Conservation (phyloP, 306 rosid genomes). For the Fragaria nilgerrensis region DNA sequence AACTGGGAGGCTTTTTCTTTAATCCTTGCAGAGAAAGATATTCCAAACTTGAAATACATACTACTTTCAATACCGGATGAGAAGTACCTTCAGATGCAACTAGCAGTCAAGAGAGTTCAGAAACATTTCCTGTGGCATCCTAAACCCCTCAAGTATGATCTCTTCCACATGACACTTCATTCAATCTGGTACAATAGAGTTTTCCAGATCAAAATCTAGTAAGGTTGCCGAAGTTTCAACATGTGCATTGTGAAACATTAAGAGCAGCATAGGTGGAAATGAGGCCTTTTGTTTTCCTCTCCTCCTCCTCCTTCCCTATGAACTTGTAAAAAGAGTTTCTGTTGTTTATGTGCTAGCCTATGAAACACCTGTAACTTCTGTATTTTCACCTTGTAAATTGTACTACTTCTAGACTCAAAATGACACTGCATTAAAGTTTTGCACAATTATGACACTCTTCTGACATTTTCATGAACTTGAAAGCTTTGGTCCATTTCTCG, state of each 20-base stretch:
- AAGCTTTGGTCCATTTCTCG: not conserved
- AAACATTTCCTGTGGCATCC: constrained; percentile 90
- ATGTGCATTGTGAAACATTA: not conserved
- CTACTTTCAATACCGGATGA: constrained; percentile 64
- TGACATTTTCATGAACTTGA: not conserved
- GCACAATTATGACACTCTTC: not conserved
- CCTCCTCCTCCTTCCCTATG: not conserved
- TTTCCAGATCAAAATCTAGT: constrained; percentile 66
- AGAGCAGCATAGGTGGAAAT: not conserved
- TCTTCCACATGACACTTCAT: constrained; percentile 94
- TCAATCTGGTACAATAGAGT: constrained; percentile 93
- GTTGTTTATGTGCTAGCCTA: not conserved
- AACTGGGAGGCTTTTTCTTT: constrained; percentile 85
- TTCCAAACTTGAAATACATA: constrained; percentile 67
- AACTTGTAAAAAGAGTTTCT: not conserved
- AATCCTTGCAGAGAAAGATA: constrained; percentile 77
- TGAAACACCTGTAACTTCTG: not conserved
- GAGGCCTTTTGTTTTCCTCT: not conserved
- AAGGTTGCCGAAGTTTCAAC: constrained; percentile 5
- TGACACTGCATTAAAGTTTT: not conserved
- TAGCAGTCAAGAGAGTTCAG: constrained; percentile 75
- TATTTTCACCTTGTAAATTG: constrained; percentile 8
- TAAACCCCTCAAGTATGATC: constrained; percentile 77
- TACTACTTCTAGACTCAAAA: not conserved
- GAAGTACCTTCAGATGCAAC: constrained; percentile 76